These are phyloP conservation scores for Rhododendron mucronatum DNA, from an alignment of 148 eudicot species.

Conservation along the genomic window DNA sequence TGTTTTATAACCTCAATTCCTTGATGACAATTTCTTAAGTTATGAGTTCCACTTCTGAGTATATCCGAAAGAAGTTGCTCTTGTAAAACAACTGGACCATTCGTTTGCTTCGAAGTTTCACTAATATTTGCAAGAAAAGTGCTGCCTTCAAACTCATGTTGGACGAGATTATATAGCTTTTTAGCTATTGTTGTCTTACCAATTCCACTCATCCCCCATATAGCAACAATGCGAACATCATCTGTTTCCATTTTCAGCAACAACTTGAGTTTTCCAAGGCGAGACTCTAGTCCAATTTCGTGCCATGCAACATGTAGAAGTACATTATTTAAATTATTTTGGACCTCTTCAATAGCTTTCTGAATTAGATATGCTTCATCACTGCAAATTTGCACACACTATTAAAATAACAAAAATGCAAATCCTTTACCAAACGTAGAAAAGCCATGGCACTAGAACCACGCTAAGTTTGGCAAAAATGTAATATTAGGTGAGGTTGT, in stretches of 20 bases:
- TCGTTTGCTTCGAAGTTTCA: background rate
- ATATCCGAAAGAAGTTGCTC: conserved; percentile 4
- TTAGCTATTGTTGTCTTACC: background rate
- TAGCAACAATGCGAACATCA: conserved; percentile 5
- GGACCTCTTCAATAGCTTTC: background rate
- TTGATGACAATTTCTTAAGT: background rate
- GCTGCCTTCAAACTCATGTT: background rate
- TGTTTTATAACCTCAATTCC: conserved; percentile 2
- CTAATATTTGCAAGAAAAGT: conserved; percentile 2
- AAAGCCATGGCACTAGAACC: too few species aligned
- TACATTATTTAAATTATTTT: background rate
- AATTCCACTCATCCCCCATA: conserved; percentile 7
- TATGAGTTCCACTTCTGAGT: background rate
- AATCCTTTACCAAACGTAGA: too few species aligned
- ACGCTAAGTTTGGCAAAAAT: too few species aligned
- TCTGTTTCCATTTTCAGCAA: background rate
- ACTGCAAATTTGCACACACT: background rate
- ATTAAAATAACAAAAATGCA: too few species aligned
- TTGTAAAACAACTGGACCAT: background rate
- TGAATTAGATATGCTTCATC: background rate
- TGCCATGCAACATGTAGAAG: conserved; percentile 1
- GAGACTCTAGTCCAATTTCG: conserved; percentile 7
- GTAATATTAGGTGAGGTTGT: too few species aligned
- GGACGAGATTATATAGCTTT: background rate
- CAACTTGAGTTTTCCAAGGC: background rate